Evolutionary conservation across 148 eudicot species (phyloP), one percentile per base, ranked within the genome.

Genomic region (Vaccinium darrowii): DNA sequence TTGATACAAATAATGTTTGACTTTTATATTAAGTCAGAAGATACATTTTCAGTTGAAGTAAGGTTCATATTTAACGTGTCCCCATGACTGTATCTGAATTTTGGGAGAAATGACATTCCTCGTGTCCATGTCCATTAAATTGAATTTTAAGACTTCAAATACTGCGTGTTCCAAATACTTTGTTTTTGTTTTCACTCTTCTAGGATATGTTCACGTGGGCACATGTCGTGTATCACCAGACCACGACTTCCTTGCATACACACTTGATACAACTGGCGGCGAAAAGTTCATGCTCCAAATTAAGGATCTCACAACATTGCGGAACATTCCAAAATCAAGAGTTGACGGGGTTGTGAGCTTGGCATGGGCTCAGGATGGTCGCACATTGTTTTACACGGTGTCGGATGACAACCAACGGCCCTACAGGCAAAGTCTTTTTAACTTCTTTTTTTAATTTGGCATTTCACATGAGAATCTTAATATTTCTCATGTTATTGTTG

Each of bases 141-240:
- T 65, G 36, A 49, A 23, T 49, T 30, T 67, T 19, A 18, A 12
- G 27, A n/a, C 39, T 36, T 73, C 52, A n/a, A 12, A 36, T 21
- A 33, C 19, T 72, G 13, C 62, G 56, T 63, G 18, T 5, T 81
- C 57, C 50, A 25, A 82, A 15, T 79, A 52, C 1, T 51, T 33
- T 19, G 49, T 39, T 60, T 58, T 80, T 80, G 39, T 69, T 49
- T 60, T 83, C 71, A 84, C 75, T 58, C 54, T 82, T 18, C 52
- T 82, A 97, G 99, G 98, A 67, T 97, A 97, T 92, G 94, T 95
- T 74, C 96, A 97, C 86, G 96, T 97, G 89, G 98, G 98, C 86
- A 93, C 93, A 63, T 97, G 99, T 84, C 93, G 99, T 79, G 86
- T 95, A 82, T 95, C 98, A 88, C 98, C 99, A 80, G 98, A 97